phyloP scores from a whole-genome alignment of 2,329 filamentous ascomycete genomes.

The Aureobasidium subglaciale region DNA sequence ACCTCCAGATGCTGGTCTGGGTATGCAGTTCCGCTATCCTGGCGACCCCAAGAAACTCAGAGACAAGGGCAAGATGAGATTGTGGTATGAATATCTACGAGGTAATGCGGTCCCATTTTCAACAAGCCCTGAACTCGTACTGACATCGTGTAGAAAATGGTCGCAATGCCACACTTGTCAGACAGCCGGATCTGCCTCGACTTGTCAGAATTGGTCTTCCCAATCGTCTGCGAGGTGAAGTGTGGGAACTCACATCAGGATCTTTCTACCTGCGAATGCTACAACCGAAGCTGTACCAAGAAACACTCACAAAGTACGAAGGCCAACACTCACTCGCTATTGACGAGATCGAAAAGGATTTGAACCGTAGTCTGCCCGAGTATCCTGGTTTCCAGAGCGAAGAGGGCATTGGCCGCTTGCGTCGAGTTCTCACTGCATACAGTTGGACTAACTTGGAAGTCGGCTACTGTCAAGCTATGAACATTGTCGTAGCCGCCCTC shows the following conservation, averaged over 20 bases:
- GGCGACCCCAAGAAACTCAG: constrained; percentile 90
- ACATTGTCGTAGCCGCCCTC: constrained; percentile 95
- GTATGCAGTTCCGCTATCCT: constrained; percentile 88
- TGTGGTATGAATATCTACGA: constrained; percentile 94
- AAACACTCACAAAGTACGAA: constrained; percentile 75
- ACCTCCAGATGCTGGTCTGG: constrained; percentile 86
- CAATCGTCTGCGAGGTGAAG: constrained; percentile 85
- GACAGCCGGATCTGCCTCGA: constrained; percentile 96
- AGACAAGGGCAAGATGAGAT: constrained; percentile 91
- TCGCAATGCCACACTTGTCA: constrained; percentile 81
- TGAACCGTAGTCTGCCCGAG: constrained; percentile 92
- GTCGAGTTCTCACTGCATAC: constrained; percentile 89
- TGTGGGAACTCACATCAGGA: constrained; percentile 92
- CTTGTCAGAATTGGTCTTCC: constrained; percentile 91
- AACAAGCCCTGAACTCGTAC: background rate
- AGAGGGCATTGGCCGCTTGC: constrained; percentile 83
- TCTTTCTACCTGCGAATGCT: constrained; percentile 83
- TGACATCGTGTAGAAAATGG: constrained; percentile 64
- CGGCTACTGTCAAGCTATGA: constrained; percentile 99
- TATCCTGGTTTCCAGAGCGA: constrained; percentile 96
- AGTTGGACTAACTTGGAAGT: constrained; percentile 95
- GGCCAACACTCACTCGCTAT: constrained; percentile 90
- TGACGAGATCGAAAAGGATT: constrained; percentile 97
- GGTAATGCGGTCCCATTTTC: background rate
- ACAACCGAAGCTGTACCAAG: constrained; percentile 72